Base-by-base conservation (phyloP, 2,329 filamentous ascomycete genomes). In the Arthroderma sp. region DNA sequence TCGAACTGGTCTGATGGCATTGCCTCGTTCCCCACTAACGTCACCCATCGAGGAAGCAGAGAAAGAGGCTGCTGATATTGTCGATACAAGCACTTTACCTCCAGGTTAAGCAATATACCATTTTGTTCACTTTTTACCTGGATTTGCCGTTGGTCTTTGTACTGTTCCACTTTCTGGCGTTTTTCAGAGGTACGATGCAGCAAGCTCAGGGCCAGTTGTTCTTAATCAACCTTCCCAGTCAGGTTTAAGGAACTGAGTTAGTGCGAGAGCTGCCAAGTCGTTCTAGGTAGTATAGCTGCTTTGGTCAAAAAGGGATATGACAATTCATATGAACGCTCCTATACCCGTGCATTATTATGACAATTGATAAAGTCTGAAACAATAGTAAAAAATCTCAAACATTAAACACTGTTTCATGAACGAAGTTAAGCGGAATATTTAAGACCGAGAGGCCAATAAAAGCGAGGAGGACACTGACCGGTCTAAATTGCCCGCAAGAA, bases 1-100 rank as follows among this genome's bases (percentile, higher is more conserved):
- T 55, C 84, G 93, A 61, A 97, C 93, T 58, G 93, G 93, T 71
- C 80, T 98, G 59, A 98, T 97, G 91, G 93, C 93, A 52, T 79
- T 98, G 63, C 93, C 93, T 58, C 86, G 93, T 64, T 95, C 93
- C 37, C 93, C 93, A 39, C 82, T 98, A 51, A 83, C 87, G 61
- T 86, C 83, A 59, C 80, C 82, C 23, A 81, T 81, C 56, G 88
- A 91, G 62, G 82, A 89, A 60, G 70, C 84, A 9, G 79, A 85
- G 63, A 95, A 93, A 78, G 91, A 97, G 59, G 89, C 91, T 6
- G 87, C 93, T 65, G 93, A 98, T 64, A 83, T 96, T 70, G 91
- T 98, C 56, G 93, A 98, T 73, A 87, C 86, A 63, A 95, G 90
- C 81, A 84, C 90, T 70, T 82, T 98, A 52, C 93, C 93, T 63